Percentiles rank a stretch among this genome's conserved stretches.
These are phyloP conservation scores for Plasmodium fragile DNA, from an alignment of 169 alveolate genomes.

Conservation along the genomic window DNA sequence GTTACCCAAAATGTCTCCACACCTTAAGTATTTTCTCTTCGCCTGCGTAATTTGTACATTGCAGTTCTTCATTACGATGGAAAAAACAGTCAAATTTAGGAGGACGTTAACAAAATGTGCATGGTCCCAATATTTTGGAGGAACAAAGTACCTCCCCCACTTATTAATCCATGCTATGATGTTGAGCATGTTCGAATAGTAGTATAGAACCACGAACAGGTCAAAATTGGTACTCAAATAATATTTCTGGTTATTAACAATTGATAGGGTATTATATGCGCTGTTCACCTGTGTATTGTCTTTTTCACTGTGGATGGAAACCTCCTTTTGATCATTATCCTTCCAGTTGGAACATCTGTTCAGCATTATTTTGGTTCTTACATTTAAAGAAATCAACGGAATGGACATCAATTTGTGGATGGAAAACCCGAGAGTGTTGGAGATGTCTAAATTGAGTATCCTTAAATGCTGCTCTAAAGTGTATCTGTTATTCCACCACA, in stretches of 20 bases:
- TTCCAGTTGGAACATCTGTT: background rate
- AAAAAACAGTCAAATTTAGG: slow-evolving; percentile 49
- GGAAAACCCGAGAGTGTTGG: slow-evolving; percentile 61
- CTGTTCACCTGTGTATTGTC: background rate
- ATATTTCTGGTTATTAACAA: slow-evolving; percentile 46
- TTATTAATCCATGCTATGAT: slow-evolving; percentile 60
- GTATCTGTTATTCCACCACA: slow-evolving; percentile 77
- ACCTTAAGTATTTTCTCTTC: slow-evolving; percentile 33
- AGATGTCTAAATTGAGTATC: slow-evolving; percentile 55
- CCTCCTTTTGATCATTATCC: background rate
- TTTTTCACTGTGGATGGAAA: background rate
- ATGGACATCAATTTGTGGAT: slow-evolving; percentile 68
- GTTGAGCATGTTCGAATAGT: slow-evolving; percentile 42
- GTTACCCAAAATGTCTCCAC: background rate
- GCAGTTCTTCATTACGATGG: slow-evolving; percentile 48
- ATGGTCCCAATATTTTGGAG: slow-evolving; percentile 40
- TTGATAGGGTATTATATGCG: slow-evolving; percentile 29
- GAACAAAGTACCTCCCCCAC: slow-evolving; percentile 46
- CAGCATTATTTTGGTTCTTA: background rate
- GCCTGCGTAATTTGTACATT: slow-evolving; percentile 53
- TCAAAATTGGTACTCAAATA: slow-evolving; percentile 71
- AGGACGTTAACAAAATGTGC: slow-evolving; percentile 23
- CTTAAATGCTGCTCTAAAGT: slow-evolving; percentile 72
- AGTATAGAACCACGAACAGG: slow-evolving; percentile 51
- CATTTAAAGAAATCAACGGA: slow-evolving; percentile 54